These are phyloP conservation scores for Mycena capillaripes DNA, from an alignment of 768 basidiomycete species.

Conservation along the genomic window DNA sequence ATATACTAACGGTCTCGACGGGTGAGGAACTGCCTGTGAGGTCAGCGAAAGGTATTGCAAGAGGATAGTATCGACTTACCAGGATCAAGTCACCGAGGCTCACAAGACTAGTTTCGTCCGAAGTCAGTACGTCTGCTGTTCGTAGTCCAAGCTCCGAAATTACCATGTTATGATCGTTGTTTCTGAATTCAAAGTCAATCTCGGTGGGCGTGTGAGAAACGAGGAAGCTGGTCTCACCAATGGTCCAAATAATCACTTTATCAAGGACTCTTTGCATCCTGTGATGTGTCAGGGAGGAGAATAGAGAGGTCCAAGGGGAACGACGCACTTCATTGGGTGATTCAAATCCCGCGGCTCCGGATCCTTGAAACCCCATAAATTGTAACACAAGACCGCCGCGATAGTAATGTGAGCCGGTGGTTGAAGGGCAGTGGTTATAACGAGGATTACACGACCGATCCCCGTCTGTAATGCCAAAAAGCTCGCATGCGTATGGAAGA, in stretches of 20 bases:
- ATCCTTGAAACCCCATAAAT: background rate
- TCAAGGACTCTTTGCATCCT: background rate
- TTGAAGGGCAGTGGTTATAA: background rate
- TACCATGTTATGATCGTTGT: background rate
- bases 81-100: background rate
- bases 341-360: background rate
- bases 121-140: background rate
- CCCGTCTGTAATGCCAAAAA: background rate
- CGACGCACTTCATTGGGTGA: background rate
- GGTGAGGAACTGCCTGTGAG: background rate
- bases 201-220: background rate
- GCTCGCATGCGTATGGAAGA: background rate
- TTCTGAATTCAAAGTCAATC: background rate
- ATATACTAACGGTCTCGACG: background rate
- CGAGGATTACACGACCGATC: background rate
- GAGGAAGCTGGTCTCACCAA: background rate
- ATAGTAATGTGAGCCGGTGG: background rate
- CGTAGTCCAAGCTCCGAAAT: background rate
- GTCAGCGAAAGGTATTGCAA: background rate
- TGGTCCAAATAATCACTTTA: background rate
- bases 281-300: background rate
- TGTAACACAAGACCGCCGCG: background rate
- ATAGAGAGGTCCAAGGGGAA: background rate
- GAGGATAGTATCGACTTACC: background rate
- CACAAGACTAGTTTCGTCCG: background rate